Conservation (phyloP, 2,329 filamentous ascomycete species). For the Bipolaris oryzae region DNA sequence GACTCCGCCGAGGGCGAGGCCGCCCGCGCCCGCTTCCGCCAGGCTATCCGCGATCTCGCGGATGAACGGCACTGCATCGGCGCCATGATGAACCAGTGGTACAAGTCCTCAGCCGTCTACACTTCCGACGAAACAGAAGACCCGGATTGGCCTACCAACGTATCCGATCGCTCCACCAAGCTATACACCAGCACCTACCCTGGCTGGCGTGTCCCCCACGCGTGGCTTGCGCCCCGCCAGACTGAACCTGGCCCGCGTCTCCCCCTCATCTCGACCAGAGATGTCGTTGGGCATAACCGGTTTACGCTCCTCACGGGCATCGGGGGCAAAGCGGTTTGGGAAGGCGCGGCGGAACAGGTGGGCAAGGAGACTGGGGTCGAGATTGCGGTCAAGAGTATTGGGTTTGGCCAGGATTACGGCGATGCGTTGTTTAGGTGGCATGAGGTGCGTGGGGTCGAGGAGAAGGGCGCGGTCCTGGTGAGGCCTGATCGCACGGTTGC, state of each 20-base stretch:
- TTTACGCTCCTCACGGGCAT: constrained; percentile 7
- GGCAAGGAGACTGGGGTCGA: neutral
- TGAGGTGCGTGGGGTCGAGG: neutral
- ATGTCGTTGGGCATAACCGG: neutral
- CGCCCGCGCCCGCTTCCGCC: neutral
- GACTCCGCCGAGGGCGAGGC: constrained; percentile 4
- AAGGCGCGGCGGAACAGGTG: neutral
- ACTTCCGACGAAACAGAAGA: constrained; percentile 1
- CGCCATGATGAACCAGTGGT: constrained; percentile 14
- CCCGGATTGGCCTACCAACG: constrained; percentile 2
- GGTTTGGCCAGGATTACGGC: constrained; percentile 1
- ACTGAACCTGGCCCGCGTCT: neutral
- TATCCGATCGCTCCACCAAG: constrained; percentile 1
- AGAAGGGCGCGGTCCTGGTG: constrained; percentile 4
- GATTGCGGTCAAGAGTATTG: constrained; percentile 4
- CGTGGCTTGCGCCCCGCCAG: neutral
- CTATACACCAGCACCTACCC: constrained; percentile 9
- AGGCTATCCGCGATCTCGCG: neutral
- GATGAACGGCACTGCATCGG: constrained; percentile 9
- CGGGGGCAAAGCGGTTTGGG: neutral
- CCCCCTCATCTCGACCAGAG: neutral
- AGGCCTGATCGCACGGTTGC: constrained; percentile 5
- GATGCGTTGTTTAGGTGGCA: constrained; percentile 3
- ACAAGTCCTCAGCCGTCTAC: constrained; percentile 8
- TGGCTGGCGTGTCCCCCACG: constrained; percentile 5